Evolutionary conservation across 306 rosid genomes (phyloP), one percentile per base, ranked within the genome.

Genomic region (Glycyrrhiza uralensis): DNA sequence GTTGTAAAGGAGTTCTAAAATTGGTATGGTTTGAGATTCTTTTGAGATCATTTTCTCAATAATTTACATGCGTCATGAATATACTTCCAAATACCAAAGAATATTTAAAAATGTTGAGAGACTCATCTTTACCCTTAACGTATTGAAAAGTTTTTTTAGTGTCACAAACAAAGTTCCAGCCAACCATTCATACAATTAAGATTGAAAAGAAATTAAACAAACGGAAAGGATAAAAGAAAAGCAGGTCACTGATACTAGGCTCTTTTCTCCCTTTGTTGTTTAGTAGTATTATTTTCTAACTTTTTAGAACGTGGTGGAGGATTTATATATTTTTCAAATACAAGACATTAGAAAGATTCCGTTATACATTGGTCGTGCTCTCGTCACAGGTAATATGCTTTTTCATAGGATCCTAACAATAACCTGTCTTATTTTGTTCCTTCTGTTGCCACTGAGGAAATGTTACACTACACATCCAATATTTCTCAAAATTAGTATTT

Each of bases 31-130:
- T 44, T 28, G 32, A 71, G 22, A 2, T 17, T 59, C 63, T 66
- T 78, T 33, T 39, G 42, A 42, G 41, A 68, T 59, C 63, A 71
- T 74, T 39, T 49, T 69, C 47, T 28, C 45, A 69, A 74, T 75
- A 41, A 68, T 42, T 65, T 22, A 38, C 51, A 2, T 55, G 12
- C 42, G 30, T 60, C 55, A 42, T 20, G 41, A 52, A 73, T 66
- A 42, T 57, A 60, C 22, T 36, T 52, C 11, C 8, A 15, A 60
- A 45, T 5, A 78, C 20, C 28, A 41, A 6, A 41, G 28, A 49
- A 38, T n/a, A 15, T 4, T 79, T 0, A 17, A 36, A 68, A 41
- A 41, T 20, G 20, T 9, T 13, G 3, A 47, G 66, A 49, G 36
- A 66, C 35, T 19, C 29, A 32, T 32, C 54, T 36, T 19, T 36